Evolutionary conservation across 2,329 filamentous ascomycete species (phyloP).

Genomic region (Pestalotiopsis sp.): DNA sequence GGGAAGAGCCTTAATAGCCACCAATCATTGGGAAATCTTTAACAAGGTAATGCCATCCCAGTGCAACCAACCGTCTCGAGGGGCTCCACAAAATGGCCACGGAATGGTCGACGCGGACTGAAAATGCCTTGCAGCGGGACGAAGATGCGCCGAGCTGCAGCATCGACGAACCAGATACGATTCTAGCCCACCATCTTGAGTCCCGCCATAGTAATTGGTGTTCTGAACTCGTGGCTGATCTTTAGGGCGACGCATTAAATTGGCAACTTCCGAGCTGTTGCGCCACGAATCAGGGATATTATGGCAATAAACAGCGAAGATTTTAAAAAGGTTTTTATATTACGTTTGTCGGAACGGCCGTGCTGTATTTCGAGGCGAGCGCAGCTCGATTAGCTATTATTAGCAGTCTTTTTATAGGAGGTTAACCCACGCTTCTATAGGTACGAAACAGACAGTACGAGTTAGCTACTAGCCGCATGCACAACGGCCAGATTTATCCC

Average conservation of each 20-base stretch:
- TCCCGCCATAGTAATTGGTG: no score
- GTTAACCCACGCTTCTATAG: background rate
- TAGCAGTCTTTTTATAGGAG: background rate
- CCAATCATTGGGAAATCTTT: no score
- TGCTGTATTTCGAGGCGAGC: background rate
- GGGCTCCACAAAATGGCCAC: no score
- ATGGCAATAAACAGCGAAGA: background rate
- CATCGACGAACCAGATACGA: background rate
- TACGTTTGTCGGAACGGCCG: background rate
- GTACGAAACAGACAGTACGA: background rate
- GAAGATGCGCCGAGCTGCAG: background rate
- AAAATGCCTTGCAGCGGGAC: no score
- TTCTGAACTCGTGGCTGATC: background rate
- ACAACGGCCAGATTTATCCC: background rate
- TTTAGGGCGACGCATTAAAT: background rate
- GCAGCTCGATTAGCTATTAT: no score
- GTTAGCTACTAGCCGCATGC: background rate
- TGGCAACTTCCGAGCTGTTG: constrained; percentile 1
- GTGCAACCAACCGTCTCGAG: no score
- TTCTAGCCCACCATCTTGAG: background rate
- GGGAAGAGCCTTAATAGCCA: no score
- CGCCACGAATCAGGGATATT: background rate
- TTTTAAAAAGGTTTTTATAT: background rate
- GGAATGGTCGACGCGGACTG: no score
- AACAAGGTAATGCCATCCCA: no score